phyloP scores from a whole-genome alignment of 2,329 filamentous ascomycete species.

The Lachnellula willkommii region DNA sequence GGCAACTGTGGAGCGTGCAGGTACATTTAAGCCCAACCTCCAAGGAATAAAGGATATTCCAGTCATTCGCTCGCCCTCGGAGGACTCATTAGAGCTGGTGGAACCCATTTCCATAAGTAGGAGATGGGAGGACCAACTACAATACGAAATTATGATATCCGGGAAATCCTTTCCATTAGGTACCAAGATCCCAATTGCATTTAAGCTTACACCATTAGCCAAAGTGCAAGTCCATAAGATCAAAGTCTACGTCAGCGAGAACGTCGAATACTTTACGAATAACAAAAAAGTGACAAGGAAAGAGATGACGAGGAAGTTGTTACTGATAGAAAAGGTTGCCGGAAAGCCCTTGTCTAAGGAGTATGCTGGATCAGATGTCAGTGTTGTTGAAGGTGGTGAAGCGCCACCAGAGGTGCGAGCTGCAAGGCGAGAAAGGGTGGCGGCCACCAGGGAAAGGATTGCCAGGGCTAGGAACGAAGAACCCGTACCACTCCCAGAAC shows the following conservation, averaged over 20 bases:
- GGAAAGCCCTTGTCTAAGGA: slow-evolving; percentile 58
- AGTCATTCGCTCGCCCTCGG: slow-evolving; percentile 62
- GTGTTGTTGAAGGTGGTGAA: slow-evolving; percentile 61
- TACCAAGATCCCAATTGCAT: slow-evolving; percentile 66
- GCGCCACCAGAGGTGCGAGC: slow-evolving; percentile 46
- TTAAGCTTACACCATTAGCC: slow-evolving; percentile 67
- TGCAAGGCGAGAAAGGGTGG: slow-evolving; percentile 31
- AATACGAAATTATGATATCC: slow-evolving; percentile 73
- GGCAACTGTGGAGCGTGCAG: slow-evolving; percentile 61
- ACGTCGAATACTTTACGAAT: slow-evolving; percentile 64
- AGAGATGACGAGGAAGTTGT: slow-evolving; percentile 60
- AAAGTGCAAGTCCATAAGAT: slow-evolving; percentile 72
- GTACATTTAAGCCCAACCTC: slow-evolving; percentile 65
- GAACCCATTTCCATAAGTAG: slow-evolving; percentile 71
- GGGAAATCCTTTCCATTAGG: slow-evolving; percentile 71
- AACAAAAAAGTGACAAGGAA: slow-evolving; percentile 64
- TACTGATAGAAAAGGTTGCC: slow-evolving; percentile 66
- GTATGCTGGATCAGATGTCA: slow-evolving; percentile 61
- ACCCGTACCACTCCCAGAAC: slow-evolving; percentile 25
- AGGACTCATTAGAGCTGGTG: slow-evolving; percentile 65
- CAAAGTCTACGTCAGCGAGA: slow-evolving; percentile 68
- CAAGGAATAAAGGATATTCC: slow-evolving; percentile 61
- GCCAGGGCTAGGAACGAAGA: slow-evolving; percentile 51
- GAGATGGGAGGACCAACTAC: slow-evolving; percentile 70
- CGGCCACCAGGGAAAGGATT: slow-evolving; percentile 37